A percentile compares a stretch with the other conserved stretches of the same genome.
Conservation (phyloP, 164 flowering plant genomes). For the Saururus chinensis region DNA sequence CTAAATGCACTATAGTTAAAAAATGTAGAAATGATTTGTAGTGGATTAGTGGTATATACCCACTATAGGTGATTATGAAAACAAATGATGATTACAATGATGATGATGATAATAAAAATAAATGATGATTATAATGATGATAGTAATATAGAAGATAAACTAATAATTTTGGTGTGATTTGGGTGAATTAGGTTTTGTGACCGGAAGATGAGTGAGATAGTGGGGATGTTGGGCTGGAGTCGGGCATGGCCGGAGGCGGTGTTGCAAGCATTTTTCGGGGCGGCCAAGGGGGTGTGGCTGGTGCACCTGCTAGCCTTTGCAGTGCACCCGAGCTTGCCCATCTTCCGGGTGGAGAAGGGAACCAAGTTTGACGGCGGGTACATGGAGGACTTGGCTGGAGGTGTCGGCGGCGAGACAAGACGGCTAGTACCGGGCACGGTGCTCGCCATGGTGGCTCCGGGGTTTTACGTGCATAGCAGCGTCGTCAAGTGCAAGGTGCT, state of each 20-base stretch:
- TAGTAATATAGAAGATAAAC: neutral
- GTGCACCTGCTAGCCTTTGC: constrained; percentile 74
- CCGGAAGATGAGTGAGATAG: constrained; percentile 84
- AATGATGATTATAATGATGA: neutral
- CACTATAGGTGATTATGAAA: too few species aligned
- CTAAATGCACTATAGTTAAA: too few species aligned
- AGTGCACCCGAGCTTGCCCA: constrained; percentile 62
- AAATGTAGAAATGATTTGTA: too few species aligned
- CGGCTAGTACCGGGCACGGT: constrained; percentile 43
- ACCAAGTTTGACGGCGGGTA: constrained; percentile 52
- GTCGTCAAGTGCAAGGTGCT: constrained; percentile 90
- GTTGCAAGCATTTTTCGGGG: constrained; percentile 75
- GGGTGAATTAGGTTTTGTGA: constrained; percentile 45
- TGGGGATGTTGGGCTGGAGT: constrained; percentile 75
- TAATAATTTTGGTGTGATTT: neutral
- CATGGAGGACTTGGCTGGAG: constrained; percentile 72
- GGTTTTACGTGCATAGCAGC: constrained; percentile 64
- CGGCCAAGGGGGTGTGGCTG: constrained; percentile 83
- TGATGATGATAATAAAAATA: too few species aligned
- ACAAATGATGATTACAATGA: too few species aligned
- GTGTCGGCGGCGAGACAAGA: constrained; percentile 49
- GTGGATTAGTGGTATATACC: too few species aligned
- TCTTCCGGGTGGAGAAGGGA: constrained; percentile 69
- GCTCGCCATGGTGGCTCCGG: constrained; percentile 84
- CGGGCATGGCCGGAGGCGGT: constrained; percentile 88